Evolutionary conservation across 176 grass and related monocot genomes (phyloP).

Genomic region (Eleusine coracana): DNA sequence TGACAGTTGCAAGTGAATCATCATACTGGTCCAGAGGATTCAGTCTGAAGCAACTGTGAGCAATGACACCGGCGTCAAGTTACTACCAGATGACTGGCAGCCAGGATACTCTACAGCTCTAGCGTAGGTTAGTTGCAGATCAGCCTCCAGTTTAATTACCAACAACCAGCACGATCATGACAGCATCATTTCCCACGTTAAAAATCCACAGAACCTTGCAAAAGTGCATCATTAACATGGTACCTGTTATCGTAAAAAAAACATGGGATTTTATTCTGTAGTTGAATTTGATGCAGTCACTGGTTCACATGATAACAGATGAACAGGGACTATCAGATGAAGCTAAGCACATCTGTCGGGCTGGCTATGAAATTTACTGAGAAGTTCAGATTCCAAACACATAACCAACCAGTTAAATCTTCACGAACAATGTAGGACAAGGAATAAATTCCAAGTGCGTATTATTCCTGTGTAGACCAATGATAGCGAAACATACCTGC

Average conservation of each 20-base stretch:
- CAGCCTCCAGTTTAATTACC: constrained; percentile 31
- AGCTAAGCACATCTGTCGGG: constrained; percentile 11
- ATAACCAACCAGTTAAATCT: not conserved
- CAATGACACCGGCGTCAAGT: constrained; percentile 35
- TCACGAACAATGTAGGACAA: not conserved
- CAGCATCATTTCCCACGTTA: constrained; percentile 46
- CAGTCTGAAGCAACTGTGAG: constrained; percentile 44
- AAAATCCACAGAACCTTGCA: constrained; percentile 10
- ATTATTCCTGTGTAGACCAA: not conserved
- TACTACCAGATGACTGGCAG: constrained; percentile 16
- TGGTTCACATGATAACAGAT: constrained; percentile 18
- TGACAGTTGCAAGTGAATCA: constrained; percentile 34
- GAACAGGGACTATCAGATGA: constrained; percentile 33
- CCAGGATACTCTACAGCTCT: not conserved
- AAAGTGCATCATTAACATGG: constrained; percentile 19
- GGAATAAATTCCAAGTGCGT: not conserved
- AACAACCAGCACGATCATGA: constrained; percentile 51
- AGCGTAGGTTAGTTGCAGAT: constrained; percentile 32
- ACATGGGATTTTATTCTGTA: not conserved
- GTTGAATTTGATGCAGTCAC: not conserved
- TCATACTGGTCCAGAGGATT: constrained; percentile 42
- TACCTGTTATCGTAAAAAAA: not conserved
- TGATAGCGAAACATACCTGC: constrained; percentile 27
- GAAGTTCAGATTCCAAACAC: not conserved
- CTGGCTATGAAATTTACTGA: not conserved